Conservation (phyloP, 306 rosid genomes). For the Cucumis hystrix region DNA sequence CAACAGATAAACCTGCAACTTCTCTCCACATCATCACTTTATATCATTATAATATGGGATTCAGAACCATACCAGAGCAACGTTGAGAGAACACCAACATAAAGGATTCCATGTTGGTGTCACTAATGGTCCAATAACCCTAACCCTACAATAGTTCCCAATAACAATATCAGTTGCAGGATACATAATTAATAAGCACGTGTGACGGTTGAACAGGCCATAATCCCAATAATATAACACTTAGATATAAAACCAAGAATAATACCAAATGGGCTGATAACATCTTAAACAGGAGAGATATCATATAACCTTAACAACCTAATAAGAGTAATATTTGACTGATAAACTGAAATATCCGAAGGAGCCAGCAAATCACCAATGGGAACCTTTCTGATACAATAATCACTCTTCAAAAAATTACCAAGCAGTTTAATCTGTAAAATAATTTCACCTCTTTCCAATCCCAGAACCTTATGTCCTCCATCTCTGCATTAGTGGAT, state of each 20-base stretch:
- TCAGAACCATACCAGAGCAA: conserved; percentile 91
- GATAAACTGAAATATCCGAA: conserved; percentile 15
- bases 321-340: conserved; percentile 14
- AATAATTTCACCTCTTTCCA: conserved; percentile 14
- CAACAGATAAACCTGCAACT: conserved; percentile 25
- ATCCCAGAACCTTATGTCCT: conserved; percentile 14
- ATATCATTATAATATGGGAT: conserved; percentile 47
- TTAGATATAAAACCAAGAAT: conserved; percentile 13
- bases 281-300: conserved; percentile 15
- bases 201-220: conserved; percentile 38
- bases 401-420: conserved; percentile 12
- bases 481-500: conserved; percentile 19
- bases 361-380: conserved; percentile 11
- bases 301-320: conserved; percentile 16
- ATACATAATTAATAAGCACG: conserved; percentile 37
- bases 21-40: conserved; percentile 34
- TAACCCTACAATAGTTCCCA: conserved; percentile 91
- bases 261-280: conserved; percentile 21
- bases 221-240: conserved; percentile 35
- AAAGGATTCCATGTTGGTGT: conserved; percentile 74
- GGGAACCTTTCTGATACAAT: conserved; percentile 7
- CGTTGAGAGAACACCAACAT: conserved; percentile 91
- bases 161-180: conserved; percentile 64
- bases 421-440: conserved; percentile 11
- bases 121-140: conserved; percentile 77